Conservation (phyloP, 768 basidiomycete species). For the Tylopilus plumbeoviolaceoides region DNA sequence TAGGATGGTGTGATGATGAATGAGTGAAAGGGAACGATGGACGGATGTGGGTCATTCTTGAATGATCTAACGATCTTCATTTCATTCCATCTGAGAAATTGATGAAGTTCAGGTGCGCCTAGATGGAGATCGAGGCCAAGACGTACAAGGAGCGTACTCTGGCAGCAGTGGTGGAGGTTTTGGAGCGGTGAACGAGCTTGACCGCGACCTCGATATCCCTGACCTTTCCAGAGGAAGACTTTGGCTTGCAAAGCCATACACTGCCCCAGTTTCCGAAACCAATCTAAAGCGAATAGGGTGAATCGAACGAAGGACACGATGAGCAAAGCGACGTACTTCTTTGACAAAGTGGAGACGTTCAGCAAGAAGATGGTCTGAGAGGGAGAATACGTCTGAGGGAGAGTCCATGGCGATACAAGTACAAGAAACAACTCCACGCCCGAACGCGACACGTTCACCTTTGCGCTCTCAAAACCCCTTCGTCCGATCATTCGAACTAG, state of each 20-base stretch:
- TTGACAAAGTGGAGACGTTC: constrained; percentile 71
- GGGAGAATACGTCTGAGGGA: constrained; percentile 60
- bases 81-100: constrained; percentile 80
- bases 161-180: constrained; percentile 81
- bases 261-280: constrained; percentile 93
- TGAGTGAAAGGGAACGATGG: constrained; percentile 88
- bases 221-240: constrained; percentile 41
- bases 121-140: not conserved
- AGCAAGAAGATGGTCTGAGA: constrained; percentile 68
- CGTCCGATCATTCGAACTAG: constrained; percentile 22
- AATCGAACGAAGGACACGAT: not conserved
- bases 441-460: not conserved
- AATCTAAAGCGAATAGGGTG: constrained; percentile 45
- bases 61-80: constrained; percentile 92
- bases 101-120: not conserved
- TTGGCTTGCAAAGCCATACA: constrained; percentile 77
- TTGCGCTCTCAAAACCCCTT: not conserved
- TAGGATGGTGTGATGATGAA: constrained; percentile 92
- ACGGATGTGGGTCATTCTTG: constrained; percentile 82
- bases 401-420: constrained; percentile 20
- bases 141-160: constrained; percentile 83
- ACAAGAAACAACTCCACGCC: not conserved
- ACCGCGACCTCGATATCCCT: constrained; percentile 67
- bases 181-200: constrained; percentile 86
- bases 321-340: constrained; percentile 45